Evolutionary conservation across 768 basidiomycete species (phyloP).

Genomic region (Leucocoprinus birnbaumii): DNA sequence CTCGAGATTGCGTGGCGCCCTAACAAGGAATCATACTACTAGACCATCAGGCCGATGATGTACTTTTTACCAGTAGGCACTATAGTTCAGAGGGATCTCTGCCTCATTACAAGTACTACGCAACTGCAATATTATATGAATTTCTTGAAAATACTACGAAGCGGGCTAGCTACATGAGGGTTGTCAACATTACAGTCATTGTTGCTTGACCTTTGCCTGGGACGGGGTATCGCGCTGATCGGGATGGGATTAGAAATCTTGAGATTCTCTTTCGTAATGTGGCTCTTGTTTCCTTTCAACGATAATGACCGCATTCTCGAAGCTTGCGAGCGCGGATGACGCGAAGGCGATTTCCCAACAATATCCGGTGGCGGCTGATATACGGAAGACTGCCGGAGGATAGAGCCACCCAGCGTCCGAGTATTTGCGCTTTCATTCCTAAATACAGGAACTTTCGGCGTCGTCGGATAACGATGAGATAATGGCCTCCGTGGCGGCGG

Average conservation of each 20-base stretch:
- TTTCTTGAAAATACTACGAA: slow-evolving; percentile 8
- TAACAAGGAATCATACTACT: slow-evolving; percentile 70
- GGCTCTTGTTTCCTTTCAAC: neutral
- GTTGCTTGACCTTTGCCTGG: neutral
- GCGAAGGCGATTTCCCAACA: neutral
- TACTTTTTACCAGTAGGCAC: neutral
- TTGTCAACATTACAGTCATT: neutral
- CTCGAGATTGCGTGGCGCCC: slow-evolving; percentile 47
- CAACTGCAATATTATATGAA: neutral
- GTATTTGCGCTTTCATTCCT: neutral
- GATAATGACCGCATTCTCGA: neutral
- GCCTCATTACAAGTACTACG: neutral
- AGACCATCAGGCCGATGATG: slow-evolving; percentile 26
- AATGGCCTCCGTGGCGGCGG: slow-evolving; percentile 1
- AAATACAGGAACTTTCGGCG: neutral
- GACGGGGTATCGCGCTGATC: neutral
- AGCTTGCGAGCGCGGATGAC: neutral
- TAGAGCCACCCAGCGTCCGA: neutral
- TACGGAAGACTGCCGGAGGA: neutral
- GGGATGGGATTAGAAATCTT: slow-evolving; percentile 8
- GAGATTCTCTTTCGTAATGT: neutral
- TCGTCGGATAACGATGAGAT: slow-evolving; percentile 1
- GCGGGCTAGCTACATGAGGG: neutral
- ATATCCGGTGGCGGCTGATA: neutral
- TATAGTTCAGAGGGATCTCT: neutral